Percentiles rank a stretch among this genome's conserved stretches.
Evolutionary conservation across 768 basidiomycete genomes (phyloP).

Genomic region (Butyriboletus loyo): DNA sequence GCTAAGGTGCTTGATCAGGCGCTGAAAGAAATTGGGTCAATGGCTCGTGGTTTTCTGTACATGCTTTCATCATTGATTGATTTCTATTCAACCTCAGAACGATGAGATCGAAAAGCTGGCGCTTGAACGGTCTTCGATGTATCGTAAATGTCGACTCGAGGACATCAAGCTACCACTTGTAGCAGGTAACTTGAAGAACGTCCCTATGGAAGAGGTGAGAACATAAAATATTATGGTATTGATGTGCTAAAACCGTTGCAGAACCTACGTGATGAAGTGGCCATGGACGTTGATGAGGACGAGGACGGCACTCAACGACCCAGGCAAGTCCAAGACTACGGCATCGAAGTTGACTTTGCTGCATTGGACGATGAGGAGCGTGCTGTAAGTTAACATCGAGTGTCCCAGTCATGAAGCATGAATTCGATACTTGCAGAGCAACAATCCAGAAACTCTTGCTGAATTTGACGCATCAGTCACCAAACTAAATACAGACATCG

Average conservation of each 20-base stretch:
- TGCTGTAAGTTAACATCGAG: constrained; percentile 42
- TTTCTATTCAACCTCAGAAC: constrained; percentile 42
- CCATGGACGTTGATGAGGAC: constrained; percentile 91
- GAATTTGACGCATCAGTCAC: constrained; percentile 72
- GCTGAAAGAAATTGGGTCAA: constrained; percentile 83
- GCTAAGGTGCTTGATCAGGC: constrained; percentile 80
- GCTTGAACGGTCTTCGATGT: constrained; percentile 80
- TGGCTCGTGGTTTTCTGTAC: constrained; percentile 43
- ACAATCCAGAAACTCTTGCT: constrained; percentile 59
- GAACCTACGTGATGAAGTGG: constrained; percentile 81
- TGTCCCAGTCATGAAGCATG: neutral
- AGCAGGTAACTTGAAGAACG: constrained; percentile 74
- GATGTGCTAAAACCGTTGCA: constrained; percentile 26
- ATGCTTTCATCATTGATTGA: constrained; percentile 24
- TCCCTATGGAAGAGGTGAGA: constrained; percentile 92
- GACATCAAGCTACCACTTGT: constrained; percentile 81
- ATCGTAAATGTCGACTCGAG: constrained; percentile 91
- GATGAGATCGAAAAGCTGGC: constrained; percentile 90
- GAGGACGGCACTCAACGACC: constrained; percentile 77
- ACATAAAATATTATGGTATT: neutral
- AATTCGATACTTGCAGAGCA: constrained; percentile 41
- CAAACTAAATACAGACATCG: constrained; percentile 76
- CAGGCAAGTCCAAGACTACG: constrained; percentile 74
- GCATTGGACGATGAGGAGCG: constrained; percentile 71
- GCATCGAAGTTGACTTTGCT: constrained; percentile 86